Evolutionary conservation across 1,139 yeast genomes (phyloP).

Genomic region (Zhuliangozyma blackwelliae): DNA sequence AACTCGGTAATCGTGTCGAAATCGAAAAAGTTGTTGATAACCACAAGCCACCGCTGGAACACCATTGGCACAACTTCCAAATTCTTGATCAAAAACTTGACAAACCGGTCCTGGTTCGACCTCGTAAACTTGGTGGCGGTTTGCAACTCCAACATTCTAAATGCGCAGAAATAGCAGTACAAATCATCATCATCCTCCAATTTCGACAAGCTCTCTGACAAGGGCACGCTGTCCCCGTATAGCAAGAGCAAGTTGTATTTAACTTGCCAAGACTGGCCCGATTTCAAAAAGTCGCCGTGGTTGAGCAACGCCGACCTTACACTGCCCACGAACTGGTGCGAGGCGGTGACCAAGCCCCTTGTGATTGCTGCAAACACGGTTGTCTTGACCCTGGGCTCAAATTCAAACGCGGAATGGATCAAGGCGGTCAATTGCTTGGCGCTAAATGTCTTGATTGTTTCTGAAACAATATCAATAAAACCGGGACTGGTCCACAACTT

Average conservation of each 20-base stretch:
- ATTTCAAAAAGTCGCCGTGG: slow-evolving; percentile 9
- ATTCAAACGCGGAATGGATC: slow-evolving; percentile 9
- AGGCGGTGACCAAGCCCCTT: slow-evolving; percentile 33
- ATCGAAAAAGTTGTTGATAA: slow-evolving; percentile 36
- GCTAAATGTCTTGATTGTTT: slow-evolving; percentile 41
- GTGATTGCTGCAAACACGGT: slow-evolving; percentile 33
- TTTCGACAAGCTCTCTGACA: too few relatives aligned
- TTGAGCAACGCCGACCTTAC: slow-evolving; percentile 12
- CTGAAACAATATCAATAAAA: slow-evolving; percentile 35
- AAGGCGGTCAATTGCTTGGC: slow-evolving; percentile 35
- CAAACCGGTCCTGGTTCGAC: slow-evolving; percentile 18
- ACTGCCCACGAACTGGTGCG: slow-evolving; percentile 17
- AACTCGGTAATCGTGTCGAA: slow-evolving; percentile 9
- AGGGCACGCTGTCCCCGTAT: slow-evolving; percentile 35
- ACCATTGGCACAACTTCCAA: slow-evolving; percentile 18
- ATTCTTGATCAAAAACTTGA: slow-evolving; percentile 16
- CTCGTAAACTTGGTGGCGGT: slow-evolving; percentile 16
- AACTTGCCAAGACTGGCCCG: slow-evolving; percentile 36
- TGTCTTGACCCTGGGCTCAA: slow-evolving; percentile 9
- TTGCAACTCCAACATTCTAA: slow-evolving; percentile 47
- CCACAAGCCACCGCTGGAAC: slow-evolving; percentile 54
- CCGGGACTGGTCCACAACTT: slow-evolving; percentile 22
- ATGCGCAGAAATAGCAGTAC: slow-evolving; percentile 35
- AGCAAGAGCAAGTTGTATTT: slow-evolving; percentile 45
- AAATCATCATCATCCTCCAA: slow-evolving; percentile 3